Evolutionary conservation across 805 yeast species (phyloP), one percentile per base, ranked within the genome.

Genomic region (Candida namnaoensis): DNA sequence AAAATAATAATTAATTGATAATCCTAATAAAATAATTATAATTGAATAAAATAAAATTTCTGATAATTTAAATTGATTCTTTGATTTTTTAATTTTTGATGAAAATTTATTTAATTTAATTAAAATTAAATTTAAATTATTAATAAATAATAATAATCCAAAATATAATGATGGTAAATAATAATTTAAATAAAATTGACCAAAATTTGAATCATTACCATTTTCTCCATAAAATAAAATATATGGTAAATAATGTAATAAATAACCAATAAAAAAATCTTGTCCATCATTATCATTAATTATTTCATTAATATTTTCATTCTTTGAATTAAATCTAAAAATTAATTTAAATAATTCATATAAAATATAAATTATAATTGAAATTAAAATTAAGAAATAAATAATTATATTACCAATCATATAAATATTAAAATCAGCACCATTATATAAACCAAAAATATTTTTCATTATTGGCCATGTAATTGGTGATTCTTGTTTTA

Each of bases 371-470:
- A 52, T 51, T 9, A 61, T 41, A 7, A 75, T 46, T 15, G 63
- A 47, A 4, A 65, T 40, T 12, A 67, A 51, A 4, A 74, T 69
- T 4, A 70, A 44, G 59, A 73, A 74, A 63, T 82, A 82, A 11
- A 76, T 67, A 11, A 74, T 68, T 19, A 74, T 61, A 58, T 85
- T 87, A 6, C 95, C 95, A 13, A 82, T 50, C 26, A 74, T 68
- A 54, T 81, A 82, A 32, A 85, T 64, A 37, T 65, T 66, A 27
- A 60, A 57, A 40, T 68, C 60, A 38, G 63, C 60, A 49, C 68
- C 64, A 27, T 66, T 65, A 67, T 73, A 79, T 57, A 75, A 78
- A 49, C 66, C 73, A 42, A 78, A 67, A n/a, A 91, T 91, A 35
- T 77, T 65, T 19, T 60, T 45, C 43, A 74, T 58, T 36, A 74